Evolutionary conservation across 2,329 filamentous ascomycete species (phyloP), one percentile per base, ranked within the genome.

Genomic region (Sporothrix sp.): DNA sequence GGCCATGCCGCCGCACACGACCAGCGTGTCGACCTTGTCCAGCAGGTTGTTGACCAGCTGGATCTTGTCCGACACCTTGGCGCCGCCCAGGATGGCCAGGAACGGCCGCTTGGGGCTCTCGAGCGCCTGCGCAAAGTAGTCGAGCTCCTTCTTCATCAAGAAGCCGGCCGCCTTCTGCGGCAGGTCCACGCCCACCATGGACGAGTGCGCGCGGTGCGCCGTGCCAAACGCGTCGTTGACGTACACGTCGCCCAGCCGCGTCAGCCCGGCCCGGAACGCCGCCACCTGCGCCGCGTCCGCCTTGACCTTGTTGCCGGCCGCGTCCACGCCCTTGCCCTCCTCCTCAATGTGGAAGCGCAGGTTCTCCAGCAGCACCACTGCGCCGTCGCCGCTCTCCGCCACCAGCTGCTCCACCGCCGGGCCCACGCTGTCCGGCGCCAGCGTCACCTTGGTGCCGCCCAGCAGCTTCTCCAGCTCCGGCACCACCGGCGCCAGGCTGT

Each of bases 21-120:
- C 85, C 59, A 98, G 80, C 68, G 84, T 93, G 79, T 98, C 81
- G 70, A 98, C 90, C 81, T 98, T 97, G 71, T 89, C 87, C 60
- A 98, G 84, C 59, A 98, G 78, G 79, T 98, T 98, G 75, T 98
- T 90, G 66, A 98, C 97, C 62, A 98, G 80, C 77, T 96, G 88
- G 69, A 98, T 98, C 84, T 98, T 98, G 80, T 98, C 93, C 39
- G 88, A 94, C 60, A 98, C 89, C 81, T 98, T 98, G 68, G 93
- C 89, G 61, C 93, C 93, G 62, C 93, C 93, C 49, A 98, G 86
- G 66, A 98, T 98, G 68, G 93, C 94, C 50, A 98, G 84, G 86
- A 98, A 98, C 55, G 93, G 93, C 52, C 91, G 84, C 74, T 94
- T 78, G 56, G 93, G 93, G 62, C 79, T 82, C 76, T 98, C 93